phyloP scores from a whole-genome alignment of 768 basidiomycete species.

The Candolleomyces eurysporus region DNA sequence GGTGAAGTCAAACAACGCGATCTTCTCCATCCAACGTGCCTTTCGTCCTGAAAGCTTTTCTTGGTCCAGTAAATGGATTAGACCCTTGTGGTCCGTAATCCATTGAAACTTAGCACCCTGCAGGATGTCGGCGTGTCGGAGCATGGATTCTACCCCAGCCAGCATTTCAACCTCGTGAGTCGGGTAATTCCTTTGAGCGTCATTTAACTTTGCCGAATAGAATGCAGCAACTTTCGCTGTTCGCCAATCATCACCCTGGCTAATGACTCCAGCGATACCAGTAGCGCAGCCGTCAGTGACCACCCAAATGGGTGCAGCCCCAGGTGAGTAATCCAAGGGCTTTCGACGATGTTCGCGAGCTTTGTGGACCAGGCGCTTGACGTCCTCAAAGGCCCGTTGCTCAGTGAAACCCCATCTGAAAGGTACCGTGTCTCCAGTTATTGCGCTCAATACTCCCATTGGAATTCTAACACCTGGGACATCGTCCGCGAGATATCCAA shows the following conservation, averaged over 20 bases:
- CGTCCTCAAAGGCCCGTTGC: slow-evolving; percentile 32
- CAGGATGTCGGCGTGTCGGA: slow-evolving; percentile 25
- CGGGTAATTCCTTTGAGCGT: slow-evolving; percentile 36
- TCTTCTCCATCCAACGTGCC: slow-evolving; percentile 36
- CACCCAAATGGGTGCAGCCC: slow-evolving; percentile 22
- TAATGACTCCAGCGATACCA: slow-evolving; percentile 26
- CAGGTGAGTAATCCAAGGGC: slow-evolving; percentile 15
- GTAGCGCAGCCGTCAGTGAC: slow-evolving; percentile 30
- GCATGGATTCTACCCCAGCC: slow-evolving; percentile 32
- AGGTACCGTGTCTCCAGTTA: slow-evolving; percentile 21
- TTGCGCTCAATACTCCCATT: slow-evolving; percentile 29
- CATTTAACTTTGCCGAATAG: slow-evolving; percentile 33
- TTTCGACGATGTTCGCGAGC: slow-evolving; percentile 20
- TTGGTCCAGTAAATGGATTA: slow-evolving; percentile 31
- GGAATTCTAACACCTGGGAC: slow-evolving; percentile 31
- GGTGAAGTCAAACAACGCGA: slow-evolving; percentile 36
- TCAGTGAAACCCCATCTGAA: slow-evolving; percentile 28
- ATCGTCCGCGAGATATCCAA: slow-evolving; percentile 31
- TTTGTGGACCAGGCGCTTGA: slow-evolving; percentile 23
- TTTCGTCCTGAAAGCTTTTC: slow-evolving; percentile 34
- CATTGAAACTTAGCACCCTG: slow-evolving; percentile 27
- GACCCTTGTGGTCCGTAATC: slow-evolving; percentile 31
- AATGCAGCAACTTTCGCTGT: slow-evolving; percentile 24
- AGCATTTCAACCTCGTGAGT: slow-evolving; percentile 38
- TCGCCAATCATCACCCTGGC: slow-evolving; percentile 19